Conservation (phyloP, 2,329 filamentous ascomycete genomes). For the Claviceps spartinae region DNA sequence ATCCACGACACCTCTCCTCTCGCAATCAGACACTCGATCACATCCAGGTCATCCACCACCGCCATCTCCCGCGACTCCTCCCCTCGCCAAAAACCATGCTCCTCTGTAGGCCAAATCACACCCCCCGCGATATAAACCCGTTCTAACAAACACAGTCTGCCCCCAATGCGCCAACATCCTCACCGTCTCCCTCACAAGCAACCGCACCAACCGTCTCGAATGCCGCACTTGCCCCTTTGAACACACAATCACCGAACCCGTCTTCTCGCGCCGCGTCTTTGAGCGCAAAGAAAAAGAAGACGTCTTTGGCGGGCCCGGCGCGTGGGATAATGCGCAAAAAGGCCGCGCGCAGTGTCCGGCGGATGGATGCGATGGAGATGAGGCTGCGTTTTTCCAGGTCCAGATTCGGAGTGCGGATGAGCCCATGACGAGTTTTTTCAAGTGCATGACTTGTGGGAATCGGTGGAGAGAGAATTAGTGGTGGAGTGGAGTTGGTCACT, state of each 20-base stretch:
- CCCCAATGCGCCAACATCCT: slow-evolving; percentile 75
- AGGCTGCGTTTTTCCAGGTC: slow-evolving; percentile 90
- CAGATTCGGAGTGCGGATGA: slow-evolving; percentile 98
- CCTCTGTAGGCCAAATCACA: slow-evolving; percentile 39
- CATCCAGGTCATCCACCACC: neutral
- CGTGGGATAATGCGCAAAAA: slow-evolving; percentile 88
- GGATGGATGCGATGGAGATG: slow-evolving; percentile 64
- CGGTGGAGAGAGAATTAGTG: slow-evolving; percentile 55
- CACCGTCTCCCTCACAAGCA: slow-evolving; percentile 50
- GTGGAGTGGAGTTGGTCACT: neutral
- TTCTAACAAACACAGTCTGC: slow-evolving; percentile 44
- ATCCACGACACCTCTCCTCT: neutral
- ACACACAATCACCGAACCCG: slow-evolving; percentile 63
- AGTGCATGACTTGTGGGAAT: slow-evolving; percentile 56
- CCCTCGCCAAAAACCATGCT: slow-evolving; percentile 35
- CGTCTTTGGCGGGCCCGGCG: slow-evolving; percentile 75
- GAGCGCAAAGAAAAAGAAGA: slow-evolving; percentile 78
- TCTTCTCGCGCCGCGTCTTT: slow-evolving; percentile 74
- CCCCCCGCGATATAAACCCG: neutral
- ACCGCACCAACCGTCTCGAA: slow-evolving; percentile 68
- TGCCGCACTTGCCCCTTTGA: slow-evolving; percentile 94
- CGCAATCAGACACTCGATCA: too few species aligned
- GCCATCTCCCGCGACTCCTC: neutral
- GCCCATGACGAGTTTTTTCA: slow-evolving; percentile 94
- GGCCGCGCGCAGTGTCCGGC: slow-evolving; percentile 69